Percentiles rank a stretch among this genome's conserved stretches.
phyloP scores from a whole-genome alignment of 805 yeast species.

The Candida oleophila region DNA sequence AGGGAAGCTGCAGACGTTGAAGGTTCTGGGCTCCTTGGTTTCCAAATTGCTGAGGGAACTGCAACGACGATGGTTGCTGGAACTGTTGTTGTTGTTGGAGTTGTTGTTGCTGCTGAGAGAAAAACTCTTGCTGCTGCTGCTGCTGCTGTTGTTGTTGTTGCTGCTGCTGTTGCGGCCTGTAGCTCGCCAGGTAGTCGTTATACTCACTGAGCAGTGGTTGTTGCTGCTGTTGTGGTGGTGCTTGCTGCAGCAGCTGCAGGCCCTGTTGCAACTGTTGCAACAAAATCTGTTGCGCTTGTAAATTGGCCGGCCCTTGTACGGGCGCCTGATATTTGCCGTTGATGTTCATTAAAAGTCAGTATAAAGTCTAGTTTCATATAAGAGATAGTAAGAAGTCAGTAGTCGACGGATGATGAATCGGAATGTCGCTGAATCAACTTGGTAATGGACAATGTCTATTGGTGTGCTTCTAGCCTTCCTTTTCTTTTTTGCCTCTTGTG shows the following conservation, averaged over 20 bases:
- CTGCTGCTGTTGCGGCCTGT: slow-evolving; percentile 21
- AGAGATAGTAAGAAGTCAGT: no score
- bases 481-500: neutral
- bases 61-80: slow-evolving; percentile 11
- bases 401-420: no score
- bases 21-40: slow-evolving; percentile 18
- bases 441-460: no score
- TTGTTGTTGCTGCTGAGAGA: slow-evolving; percentile 19
- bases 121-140: slow-evolving; percentile 24
- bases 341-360: slow-evolving; percentile 32
- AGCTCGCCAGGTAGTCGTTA: slow-evolving; percentile 17
- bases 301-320: slow-evolving; percentile 29
- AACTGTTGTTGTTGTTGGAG: slow-evolving; percentile 11
- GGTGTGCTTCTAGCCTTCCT: no score
- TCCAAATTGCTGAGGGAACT: slow-evolving; percentile 11
- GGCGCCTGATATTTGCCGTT: slow-evolving; percentile 33
- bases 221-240: slow-evolving; percentile 5
- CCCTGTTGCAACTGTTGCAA: slow-evolving; percentile 44
- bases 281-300: slow-evolving; percentile 43
- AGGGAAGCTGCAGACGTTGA: slow-evolving; percentile 15
- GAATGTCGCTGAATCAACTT: no score
- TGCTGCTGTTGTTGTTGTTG: slow-evolving; percentile 20
- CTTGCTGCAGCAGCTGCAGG: slow-evolving; percentile 21
- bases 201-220: slow-evolving; percentile 14
- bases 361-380: no score